Conservation (phyloP, 441 rosid species). For the Eruca vesicaria region DNA sequence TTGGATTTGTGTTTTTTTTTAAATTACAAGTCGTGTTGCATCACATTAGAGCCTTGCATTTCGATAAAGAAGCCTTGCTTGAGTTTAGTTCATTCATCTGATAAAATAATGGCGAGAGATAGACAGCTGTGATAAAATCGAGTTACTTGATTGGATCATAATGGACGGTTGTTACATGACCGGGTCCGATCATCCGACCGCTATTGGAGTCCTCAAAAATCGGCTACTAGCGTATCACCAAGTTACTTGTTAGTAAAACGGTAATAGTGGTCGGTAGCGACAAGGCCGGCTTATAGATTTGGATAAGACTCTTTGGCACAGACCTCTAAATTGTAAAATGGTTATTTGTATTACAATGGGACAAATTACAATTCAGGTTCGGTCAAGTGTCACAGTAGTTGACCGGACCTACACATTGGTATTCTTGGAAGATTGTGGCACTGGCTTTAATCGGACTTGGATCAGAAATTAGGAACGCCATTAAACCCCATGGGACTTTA, state of each 20-base stretch:
- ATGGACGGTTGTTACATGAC: background rate
- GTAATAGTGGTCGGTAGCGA: too few relatives aligned
- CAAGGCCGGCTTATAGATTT: too few relatives aligned
- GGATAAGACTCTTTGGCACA: constrained; percentile 2
- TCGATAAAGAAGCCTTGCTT: background rate
- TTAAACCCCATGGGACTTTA: background rate
- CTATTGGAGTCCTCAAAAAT: background rate
- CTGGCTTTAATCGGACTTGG: constrained; percentile 1
- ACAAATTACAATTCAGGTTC: constrained; percentile 21
- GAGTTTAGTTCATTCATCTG: background rate
- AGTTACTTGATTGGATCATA: too few relatives aligned
- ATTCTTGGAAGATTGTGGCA: constrained; percentile 15
- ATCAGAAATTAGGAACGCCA: constrained; percentile 5
- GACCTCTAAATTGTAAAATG: background rate
- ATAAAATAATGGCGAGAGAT: too few relatives aligned
- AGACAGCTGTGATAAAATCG: too few relatives aligned
- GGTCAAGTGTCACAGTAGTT: constrained; percentile 25
- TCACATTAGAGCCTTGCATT: background rate
- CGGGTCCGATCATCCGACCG: background rate
- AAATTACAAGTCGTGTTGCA: background rate
- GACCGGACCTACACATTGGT: constrained; percentile 26
- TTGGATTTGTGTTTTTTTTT: constrained; percentile 1
- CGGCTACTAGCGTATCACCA: background rate
- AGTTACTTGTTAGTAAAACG: too few relatives aligned
- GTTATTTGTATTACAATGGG: background rate